Evolutionary conservation across 192 early-diverging fungal genomes (phyloP), one percentile per base, ranked within the genome.

Genomic region (Podila verticillata): DNA sequence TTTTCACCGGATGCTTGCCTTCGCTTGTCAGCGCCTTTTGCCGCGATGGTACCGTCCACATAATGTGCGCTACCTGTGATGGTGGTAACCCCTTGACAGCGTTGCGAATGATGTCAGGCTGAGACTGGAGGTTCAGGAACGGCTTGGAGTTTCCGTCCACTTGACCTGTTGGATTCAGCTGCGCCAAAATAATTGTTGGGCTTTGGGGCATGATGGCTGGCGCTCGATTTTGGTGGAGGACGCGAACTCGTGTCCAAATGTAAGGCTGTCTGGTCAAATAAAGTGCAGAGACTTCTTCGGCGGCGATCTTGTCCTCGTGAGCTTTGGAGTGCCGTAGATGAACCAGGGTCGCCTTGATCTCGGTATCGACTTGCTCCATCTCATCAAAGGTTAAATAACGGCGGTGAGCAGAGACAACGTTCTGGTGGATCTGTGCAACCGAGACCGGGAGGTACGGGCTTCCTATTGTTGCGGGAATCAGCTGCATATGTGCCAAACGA

Each of bases 201-300:
- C 66, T 72, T 5, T 15, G 60, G 0, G 77, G 77, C 26, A 59
- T 64, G 5, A 28, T 32, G 0, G 51, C 31, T 24, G 66, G 61
- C 1, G 15, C 31, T 4, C 68, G 24, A 1, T 32, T 58, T 2
- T 47, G 28, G 6, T 63, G 61, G 19, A 65, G 31, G 24, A 28
- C 12, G 1, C 77, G 77, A 7, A 72, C 34, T 32, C 77, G 63
- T 0, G 77, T 80, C 77, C 77, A 80, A 8, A 80, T 80, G 26
- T 65, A 80, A 3, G 77, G 77, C 24, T 59, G 22, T 4, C 70
- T 65, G 20, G 54, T 80, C 10, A 28, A 19, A 28, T 80, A 72
- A 0, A 72, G 51, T 0, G 1, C 49, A n/a, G 61, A 65, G 1
- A 80, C 48, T 22, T 80, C 77, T 31, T 68, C 31, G 5, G 77